phyloP scores from a whole-genome alignment of 2,329 filamentous ascomycete species.

The Metarhizium brunneum region DNA sequence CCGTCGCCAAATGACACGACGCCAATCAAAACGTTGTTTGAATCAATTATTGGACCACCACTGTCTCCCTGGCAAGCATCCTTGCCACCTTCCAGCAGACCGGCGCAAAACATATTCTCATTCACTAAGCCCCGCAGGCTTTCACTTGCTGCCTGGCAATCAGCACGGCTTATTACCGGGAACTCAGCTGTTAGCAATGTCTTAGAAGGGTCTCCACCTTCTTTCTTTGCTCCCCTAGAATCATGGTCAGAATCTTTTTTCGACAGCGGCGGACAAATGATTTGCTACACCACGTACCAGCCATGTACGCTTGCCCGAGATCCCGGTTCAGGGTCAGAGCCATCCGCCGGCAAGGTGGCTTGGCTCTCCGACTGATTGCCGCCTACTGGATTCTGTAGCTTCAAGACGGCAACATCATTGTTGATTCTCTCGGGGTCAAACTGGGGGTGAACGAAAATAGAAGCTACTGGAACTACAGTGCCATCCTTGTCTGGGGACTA shows the following conservation, averaged over 20 bases:
- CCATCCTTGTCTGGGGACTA: too few relatives aligned
- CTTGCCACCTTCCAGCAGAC: neutral
- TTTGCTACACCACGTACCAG: neutral
- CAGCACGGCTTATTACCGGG: neutral
- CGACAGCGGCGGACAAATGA: too few relatives aligned
- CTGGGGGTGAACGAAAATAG: too few relatives aligned
- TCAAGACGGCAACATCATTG: neutral
- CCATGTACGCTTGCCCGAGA: neutral
- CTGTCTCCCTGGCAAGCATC: neutral
- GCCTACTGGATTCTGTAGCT: neutral
- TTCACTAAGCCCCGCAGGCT: rapidly evolving
- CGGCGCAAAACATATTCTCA: neutral
- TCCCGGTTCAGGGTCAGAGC: neutral
- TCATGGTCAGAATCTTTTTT: neutral
- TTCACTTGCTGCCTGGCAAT: neutral
- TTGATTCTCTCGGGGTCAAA: too few relatives aligned
- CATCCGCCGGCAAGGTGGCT: neutral
- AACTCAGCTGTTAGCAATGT: neutral
- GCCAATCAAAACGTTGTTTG: neutral
- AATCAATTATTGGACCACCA: neutral
- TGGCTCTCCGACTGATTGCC: too few relatives aligned
- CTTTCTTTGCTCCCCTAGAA: neutral
- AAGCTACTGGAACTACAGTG: too few relatives aligned
- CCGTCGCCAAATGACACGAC: neutral
- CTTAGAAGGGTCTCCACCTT: neutral